Evolutionary conservation across 2,329 filamentous ascomycete species (phyloP).

Genomic region (Incumbomyces lentus): DNA sequence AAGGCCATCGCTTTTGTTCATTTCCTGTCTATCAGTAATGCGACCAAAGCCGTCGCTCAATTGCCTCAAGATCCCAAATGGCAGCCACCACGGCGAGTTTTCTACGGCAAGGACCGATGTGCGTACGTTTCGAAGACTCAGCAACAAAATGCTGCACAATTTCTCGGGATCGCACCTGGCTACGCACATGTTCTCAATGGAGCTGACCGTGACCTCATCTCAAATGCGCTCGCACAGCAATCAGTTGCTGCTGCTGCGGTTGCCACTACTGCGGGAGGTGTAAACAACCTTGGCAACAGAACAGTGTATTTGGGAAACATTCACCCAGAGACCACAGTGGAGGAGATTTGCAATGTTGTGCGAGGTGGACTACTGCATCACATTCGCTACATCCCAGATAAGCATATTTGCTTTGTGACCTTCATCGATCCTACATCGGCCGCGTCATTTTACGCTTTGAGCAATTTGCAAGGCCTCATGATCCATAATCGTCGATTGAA

Average conservation of each 20-base stretch:
- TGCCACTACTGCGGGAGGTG: constrained; percentile 88
- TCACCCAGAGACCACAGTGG: constrained; percentile 95
- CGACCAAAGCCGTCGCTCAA: constrained; percentile 94
- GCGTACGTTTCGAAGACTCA: constrained; percentile 99
- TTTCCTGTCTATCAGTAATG: constrained; percentile 93
- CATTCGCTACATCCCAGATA: constrained; percentile 97
- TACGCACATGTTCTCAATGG: constrained; percentile 95
- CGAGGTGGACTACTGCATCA: constrained; percentile 91
- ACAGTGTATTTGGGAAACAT: constrained; percentile 99
- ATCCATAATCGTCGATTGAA: constrained; percentile 97
- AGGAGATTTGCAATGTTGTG: constrained; percentile 99
- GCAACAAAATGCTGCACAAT: constrained; percentile 97
- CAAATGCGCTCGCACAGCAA: constrained; percentile 89
- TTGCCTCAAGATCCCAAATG: constrained; percentile 93
- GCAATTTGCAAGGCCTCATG: constrained; percentile 96
- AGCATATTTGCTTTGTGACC: constrained; percentile 99
- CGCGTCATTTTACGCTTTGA: constrained; percentile 93
- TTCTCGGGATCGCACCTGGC: constrained; percentile 89
- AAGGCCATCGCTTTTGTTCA: constrained; percentile 98
- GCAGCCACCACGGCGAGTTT: constrained; percentile 89
- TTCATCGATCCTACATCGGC: constrained; percentile 98
- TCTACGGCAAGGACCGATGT: constrained; percentile 97
- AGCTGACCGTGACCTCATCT: constrained; percentile 91
- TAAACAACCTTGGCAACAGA: constrained; percentile 93
- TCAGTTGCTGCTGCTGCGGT: constrained; percentile 94